A percentile compares a stretch with the other conserved stretches of the same genome.
These are phyloP conservation scores for Blastomyces silverae DNA, from an alignment of 2,329 filamentous ascomycete species.

Conservation along the genomic window DNA sequence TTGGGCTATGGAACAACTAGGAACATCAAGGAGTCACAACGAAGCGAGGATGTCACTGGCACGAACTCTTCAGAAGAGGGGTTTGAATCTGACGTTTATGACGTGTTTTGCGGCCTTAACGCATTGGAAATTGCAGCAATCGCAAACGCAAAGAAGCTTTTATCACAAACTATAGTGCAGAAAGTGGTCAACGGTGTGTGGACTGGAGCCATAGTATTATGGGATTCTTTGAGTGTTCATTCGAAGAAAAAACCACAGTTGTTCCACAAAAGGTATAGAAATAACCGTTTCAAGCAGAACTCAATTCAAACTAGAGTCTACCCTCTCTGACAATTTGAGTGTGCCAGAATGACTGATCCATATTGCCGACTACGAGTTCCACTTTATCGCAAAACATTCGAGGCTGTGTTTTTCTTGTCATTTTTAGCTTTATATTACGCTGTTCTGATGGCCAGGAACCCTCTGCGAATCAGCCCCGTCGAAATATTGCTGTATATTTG, in stretches of 20 bases:
- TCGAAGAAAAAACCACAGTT: constrained; percentile 68
- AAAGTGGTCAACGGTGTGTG: constrained; percentile 78
- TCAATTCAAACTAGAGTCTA: neutral
- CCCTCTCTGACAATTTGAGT: constrained; percentile 11
- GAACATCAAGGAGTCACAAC: constrained; percentile 11
- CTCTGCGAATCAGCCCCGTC: constrained; percentile 56
- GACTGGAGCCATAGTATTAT: constrained; percentile 81
- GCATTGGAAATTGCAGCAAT: constrained; percentile 81
- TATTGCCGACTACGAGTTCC: constrained; percentile 73
- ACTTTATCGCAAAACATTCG: constrained; percentile 76
- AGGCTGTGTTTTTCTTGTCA: constrained; percentile 69
- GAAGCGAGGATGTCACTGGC: constrained; percentile 21
- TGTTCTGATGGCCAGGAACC: constrained; percentile 70
- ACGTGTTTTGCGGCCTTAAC: constrained; percentile 70
- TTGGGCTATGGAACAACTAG: constrained; percentile 10
- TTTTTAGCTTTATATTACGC: constrained; percentile 78
- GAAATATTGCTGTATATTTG: constrained; percentile 76
- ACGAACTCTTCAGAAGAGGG: constrained; percentile 17
- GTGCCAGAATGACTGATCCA: constrained; percentile 55
- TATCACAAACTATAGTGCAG: constrained; percentile 73
- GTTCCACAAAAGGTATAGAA: constrained; percentile 54
- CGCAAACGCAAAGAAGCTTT: constrained; percentile 73
- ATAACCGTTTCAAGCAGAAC: neutral
- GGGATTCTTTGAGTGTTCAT: constrained; percentile 67
- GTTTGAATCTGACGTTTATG: constrained; percentile 37